These are phyloP conservation scores for Globisporangium lucens DNA, from an alignment of 352 stramenopile species.

Conservation along the genomic window DNA sequence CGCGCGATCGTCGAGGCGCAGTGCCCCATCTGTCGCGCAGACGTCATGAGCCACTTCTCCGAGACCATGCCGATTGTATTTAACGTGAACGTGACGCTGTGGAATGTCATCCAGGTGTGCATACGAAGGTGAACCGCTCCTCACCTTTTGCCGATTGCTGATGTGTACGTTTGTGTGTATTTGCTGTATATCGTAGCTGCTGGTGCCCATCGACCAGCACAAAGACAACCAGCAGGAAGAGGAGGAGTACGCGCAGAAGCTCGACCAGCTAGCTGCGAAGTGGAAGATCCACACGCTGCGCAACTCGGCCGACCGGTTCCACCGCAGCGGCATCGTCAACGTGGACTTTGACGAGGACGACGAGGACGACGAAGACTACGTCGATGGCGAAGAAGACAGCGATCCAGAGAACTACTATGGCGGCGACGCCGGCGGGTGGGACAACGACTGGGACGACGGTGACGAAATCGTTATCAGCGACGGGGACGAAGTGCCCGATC, in stretches of 20 bases:
- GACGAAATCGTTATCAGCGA: not conserved
- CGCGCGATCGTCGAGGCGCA: slow-evolving; percentile 42
- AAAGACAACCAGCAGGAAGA: slow-evolving; percentile 37
- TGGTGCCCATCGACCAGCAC: slow-evolving; percentile 26
- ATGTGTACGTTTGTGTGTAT: not conserved
- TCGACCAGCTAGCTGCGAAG: slow-evolving; percentile 49
- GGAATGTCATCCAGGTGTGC: slow-evolving; percentile 64
- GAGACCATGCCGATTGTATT: slow-evolving; percentile 30
- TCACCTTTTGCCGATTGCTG: too few species aligned
- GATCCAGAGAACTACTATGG: slow-evolving; percentile 17
- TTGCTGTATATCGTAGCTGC: slow-evolving; percentile 29
- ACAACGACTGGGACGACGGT: slow-evolving; percentile 12
- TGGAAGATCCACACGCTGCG: slow-evolving; percentile 53
- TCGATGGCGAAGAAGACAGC: slow-evolving; percentile 18
- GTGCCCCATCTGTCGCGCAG: slow-evolving; percentile 44
- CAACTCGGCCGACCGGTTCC: slow-evolving; percentile 26
- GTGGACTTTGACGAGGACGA: slow-evolving; percentile 19
- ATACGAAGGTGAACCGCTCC: too few species aligned
- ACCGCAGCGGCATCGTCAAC: slow-evolving; percentile 20
- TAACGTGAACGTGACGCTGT: slow-evolving; percentile 66
- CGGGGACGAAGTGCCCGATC: not conserved
- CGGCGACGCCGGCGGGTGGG: slow-evolving; percentile 3
- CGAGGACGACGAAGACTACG: slow-evolving; percentile 8
- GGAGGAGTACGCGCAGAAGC: slow-evolving; percentile 39
- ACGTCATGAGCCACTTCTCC: slow-evolving; percentile 32